phyloP scores from a whole-genome alignment of 2,329 filamentous ascomycete genomes.

The Dothideomycetes sp. region DNA sequence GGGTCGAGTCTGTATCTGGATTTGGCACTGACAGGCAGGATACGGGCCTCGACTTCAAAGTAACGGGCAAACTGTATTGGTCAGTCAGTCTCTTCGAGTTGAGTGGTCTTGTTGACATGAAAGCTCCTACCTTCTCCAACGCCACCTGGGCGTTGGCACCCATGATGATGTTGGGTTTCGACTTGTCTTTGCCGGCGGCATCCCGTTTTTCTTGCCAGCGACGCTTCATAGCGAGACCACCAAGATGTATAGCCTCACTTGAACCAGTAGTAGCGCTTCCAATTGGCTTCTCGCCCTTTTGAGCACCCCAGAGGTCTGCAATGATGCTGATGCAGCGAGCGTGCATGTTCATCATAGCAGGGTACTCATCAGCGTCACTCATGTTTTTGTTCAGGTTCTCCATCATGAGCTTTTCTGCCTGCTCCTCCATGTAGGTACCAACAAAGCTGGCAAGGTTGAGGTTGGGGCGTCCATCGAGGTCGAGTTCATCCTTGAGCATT shows the following conservation, averaged over 20 bases:
- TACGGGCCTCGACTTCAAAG: slow-evolving; percentile 60
- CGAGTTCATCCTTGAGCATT: slow-evolving; percentile 45
- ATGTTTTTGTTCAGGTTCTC: slow-evolving; percentile 63
- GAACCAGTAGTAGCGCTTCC: slow-evolving; percentile 62
- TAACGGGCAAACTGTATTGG: slow-evolving; percentile 48
- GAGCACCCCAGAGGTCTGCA: slow-evolving; percentile 53
- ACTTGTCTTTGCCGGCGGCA: slow-evolving; percentile 50
- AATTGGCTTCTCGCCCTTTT: slow-evolving; percentile 51
- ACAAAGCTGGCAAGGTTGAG: slow-evolving; percentile 62
- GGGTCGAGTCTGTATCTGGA: slow-evolving; percentile 54
- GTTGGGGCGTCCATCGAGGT: slow-evolving; percentile 55
- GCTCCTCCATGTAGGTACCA: slow-evolving; percentile 59
- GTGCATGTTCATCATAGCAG: slow-evolving; percentile 44
- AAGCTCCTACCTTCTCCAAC: slow-evolving; percentile 54
- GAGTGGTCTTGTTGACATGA: neutral
- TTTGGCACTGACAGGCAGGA: slow-evolving; percentile 50
- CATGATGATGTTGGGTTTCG: slow-evolving; percentile 63
- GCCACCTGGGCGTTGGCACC: slow-evolving; percentile 63
- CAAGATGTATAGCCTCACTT: slow-evolving; percentile 60
- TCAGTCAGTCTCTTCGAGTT: neutral
- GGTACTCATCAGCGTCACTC: slow-evolving; percentile 57
- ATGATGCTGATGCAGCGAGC: slow-evolving; percentile 59
- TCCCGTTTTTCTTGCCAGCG: slow-evolving; percentile 56
- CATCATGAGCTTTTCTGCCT: slow-evolving; percentile 50
- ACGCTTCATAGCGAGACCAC: slow-evolving; percentile 63